Percentiles rank a stretch among this genome's conserved stretches.
Evolutionary conservation across 495 filamentous ascomycete species (phyloP).

Genomic region (Aspergillus bertholletiae): DNA sequence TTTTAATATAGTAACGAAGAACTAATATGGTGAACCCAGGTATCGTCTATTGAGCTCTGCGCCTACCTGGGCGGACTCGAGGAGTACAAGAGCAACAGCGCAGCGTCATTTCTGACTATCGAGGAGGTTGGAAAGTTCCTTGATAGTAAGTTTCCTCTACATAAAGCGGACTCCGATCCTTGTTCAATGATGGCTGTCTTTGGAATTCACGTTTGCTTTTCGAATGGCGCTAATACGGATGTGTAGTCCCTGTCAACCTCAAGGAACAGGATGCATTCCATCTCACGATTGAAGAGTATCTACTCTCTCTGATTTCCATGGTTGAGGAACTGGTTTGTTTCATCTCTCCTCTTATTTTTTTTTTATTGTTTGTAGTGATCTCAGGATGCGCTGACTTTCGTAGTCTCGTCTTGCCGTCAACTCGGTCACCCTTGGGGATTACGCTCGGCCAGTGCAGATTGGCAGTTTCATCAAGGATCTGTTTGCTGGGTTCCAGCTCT

Average conservation of each 20-base stretch:
- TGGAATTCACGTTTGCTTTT: background rate
- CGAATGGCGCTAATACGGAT: slow-evolving; percentile 1
- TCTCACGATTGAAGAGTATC: slow-evolving; percentile 93
- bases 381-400: background rate
- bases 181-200: background rate
- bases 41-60: slow-evolving; percentile 67
- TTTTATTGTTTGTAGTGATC: too few species aligned
- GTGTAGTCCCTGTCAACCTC: slow-evolving; percentile 86
- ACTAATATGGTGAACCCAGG: slow-evolving; percentile 33
- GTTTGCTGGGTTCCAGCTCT: slow-evolving; percentile 90
- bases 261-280: slow-evolving; percentile 90
- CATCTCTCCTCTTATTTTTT: too few species aligned
- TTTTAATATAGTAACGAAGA: too few species aligned
- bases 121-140: slow-evolving; percentile 80
- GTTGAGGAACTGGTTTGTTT: slow-evolving; percentile 76
- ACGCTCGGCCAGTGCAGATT: slow-evolving; percentile 76
- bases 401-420: slow-evolving; percentile 89
- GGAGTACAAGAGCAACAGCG: slow-evolving; percentile 36
- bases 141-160: slow-evolving; percentile 49
- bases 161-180: background rate
- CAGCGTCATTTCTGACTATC: slow-evolving; percentile 67
- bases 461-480: slow-evolving; percentile 92
- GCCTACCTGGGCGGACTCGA: slow-evolving; percentile 70
- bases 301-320: slow-evolving; percentile 77
- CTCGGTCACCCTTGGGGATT: slow-evolving; percentile 90